phyloP scores from a whole-genome alignment of 1,139 yeast genomes.

The Geotrichum phurueaensis region DNA sequence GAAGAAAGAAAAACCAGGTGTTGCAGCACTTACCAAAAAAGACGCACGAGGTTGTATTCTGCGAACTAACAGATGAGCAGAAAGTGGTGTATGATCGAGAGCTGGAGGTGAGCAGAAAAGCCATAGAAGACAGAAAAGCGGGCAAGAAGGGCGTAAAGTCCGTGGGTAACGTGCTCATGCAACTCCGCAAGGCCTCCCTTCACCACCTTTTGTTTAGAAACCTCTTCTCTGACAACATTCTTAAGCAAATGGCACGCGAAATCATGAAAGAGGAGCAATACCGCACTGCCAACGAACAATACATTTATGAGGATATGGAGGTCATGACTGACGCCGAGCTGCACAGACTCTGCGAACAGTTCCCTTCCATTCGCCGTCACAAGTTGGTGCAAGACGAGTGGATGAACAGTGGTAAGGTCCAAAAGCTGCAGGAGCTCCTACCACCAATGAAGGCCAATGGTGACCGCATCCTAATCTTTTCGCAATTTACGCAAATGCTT shows the following conservation, averaged over 20 bases:
- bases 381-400: conserved; percentile 50
- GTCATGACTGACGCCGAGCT: conserved; percentile 94
- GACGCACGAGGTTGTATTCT: conserved; percentile 53
- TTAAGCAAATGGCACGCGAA: conserved; percentile 63
- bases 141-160: conserved; percentile 31
- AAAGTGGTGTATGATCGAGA: conserved; percentile 53
- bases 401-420: conserved; percentile 73
- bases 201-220: conserved; percentile 91
- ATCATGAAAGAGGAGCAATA: conserved; percentile 81
- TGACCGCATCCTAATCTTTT: conserved; percentile 77
- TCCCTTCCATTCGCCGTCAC: conserved; percentile 59
- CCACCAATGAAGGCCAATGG: conserved; percentile 50
- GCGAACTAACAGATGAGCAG: conserved; percentile 60
- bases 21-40: conserved; percentile 81
- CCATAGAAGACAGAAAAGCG: conserved; percentile 44
- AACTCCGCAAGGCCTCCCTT: conserved; percentile 87
- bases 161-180: conserved; percentile 80
- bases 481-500: conserved; percentile 85
- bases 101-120: conserved; percentile 45
- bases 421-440: conserved; percentile 53
- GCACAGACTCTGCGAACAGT: conserved; percentile 63
- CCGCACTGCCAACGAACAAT: conserved; percentile 63
- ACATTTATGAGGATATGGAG: conserved; percentile 86
- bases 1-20: conserved; percentile 90
- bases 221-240: conserved; percentile 47